A percentile compares a stretch with the other conserved stretches of the same genome.
phyloP scores from a whole-genome alignment of 768 basidiomycete species.

The Grammothele lineata region DNA sequence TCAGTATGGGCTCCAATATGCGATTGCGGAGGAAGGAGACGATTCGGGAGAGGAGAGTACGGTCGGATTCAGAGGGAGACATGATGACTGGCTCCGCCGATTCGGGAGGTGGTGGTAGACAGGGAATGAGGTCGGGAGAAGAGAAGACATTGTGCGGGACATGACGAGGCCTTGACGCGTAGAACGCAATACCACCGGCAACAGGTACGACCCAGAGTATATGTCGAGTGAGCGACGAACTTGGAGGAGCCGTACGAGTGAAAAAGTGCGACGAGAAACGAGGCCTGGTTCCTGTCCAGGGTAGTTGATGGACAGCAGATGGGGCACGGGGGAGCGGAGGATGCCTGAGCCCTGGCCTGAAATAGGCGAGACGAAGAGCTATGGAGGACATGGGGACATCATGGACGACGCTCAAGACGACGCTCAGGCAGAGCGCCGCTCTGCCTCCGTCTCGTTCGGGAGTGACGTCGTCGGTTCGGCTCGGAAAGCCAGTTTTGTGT shows the following conservation, averaged over 20 bases:
- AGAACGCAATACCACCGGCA: conserved; percentile 51
- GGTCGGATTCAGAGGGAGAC: conserved; percentile 63
- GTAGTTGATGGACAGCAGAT: conserved; percentile 23
- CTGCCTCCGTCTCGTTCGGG: not conserved
- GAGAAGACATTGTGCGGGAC: conserved; percentile 41
- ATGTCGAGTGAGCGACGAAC: conserved; percentile 25
- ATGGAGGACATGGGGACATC: conserved; percentile 18
- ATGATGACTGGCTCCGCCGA: conserved; percentile 38
- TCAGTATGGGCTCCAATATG: conserved; percentile 84
- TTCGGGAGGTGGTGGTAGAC: conserved; percentile 20
- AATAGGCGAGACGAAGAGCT: conserved; percentile 23
- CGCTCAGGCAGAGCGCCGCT: conserved; percentile 2
- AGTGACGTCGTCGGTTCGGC: too few species aligned
- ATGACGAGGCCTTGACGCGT: conserved; percentile 39
- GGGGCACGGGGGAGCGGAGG: conserved; percentile 16
- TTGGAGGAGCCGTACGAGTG: conserved; percentile 28
- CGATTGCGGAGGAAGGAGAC: conserved; percentile 45
- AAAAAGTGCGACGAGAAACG: conserved; percentile 29
- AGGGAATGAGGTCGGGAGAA: conserved; percentile 46
- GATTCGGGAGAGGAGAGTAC: conserved; percentile 42
- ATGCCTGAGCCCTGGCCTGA: conserved; percentile 25
- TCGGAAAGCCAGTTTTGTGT: too few species aligned
- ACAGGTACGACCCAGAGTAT: conserved; percentile 55
- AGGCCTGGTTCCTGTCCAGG: conserved; percentile 14
- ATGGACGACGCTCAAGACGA: conserved; percentile 5